phyloP scores from a whole-genome alignment of 768 basidiomycete genomes.

The Piloderma croceum region DNA sequence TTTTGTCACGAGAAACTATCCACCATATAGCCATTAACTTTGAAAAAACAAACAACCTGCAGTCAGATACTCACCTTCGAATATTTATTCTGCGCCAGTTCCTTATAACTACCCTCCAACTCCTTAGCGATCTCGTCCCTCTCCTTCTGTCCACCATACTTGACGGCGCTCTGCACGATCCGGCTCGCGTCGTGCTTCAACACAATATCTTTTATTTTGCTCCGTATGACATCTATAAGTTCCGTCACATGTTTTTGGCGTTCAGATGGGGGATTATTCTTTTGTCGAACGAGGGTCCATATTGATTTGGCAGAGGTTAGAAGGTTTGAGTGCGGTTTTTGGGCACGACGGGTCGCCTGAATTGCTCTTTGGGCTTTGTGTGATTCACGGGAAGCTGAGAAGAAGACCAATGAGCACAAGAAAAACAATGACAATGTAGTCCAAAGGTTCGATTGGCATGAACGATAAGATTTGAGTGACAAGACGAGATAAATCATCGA shows the following conservation, averaged over 20 bases:
- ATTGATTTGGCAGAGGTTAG: conserved; percentile 67
- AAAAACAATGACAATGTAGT: conserved; percentile 4
- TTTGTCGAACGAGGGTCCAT: conserved; percentile 73
- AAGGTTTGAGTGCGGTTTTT: conserved; percentile 71
- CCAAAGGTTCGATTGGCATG: not conserved
- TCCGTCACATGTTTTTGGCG: conserved; percentile 68
- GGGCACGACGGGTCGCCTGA: conserved; percentile 63
- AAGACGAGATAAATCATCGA: conserved; percentile 2
- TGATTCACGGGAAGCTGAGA: conserved; percentile 64
- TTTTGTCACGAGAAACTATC: conserved; percentile 75
- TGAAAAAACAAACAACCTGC: not conserved
- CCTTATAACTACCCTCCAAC: conserved; percentile 73
- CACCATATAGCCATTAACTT: not conserved
- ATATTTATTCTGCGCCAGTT: conserved; percentile 81
- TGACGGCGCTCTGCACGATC: conserved; percentile 78
- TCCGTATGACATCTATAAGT: conserved; percentile 72
- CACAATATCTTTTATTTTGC: conserved; percentile 79
- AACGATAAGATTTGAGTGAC: conserved; percentile 2
- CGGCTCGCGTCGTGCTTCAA: conserved; percentile 90
- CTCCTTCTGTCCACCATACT: conserved; percentile 69
- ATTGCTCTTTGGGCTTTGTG: conserved; percentile 67
- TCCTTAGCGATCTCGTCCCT: conserved; percentile 78
- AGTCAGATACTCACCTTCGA: conserved; percentile 57
- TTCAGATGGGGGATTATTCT: conserved; percentile 62
- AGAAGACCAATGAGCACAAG: no score